phyloP scores from a whole-genome alignment of 2,329 filamentous ascomycete genomes.

The Geosmithia flava region DNA sequence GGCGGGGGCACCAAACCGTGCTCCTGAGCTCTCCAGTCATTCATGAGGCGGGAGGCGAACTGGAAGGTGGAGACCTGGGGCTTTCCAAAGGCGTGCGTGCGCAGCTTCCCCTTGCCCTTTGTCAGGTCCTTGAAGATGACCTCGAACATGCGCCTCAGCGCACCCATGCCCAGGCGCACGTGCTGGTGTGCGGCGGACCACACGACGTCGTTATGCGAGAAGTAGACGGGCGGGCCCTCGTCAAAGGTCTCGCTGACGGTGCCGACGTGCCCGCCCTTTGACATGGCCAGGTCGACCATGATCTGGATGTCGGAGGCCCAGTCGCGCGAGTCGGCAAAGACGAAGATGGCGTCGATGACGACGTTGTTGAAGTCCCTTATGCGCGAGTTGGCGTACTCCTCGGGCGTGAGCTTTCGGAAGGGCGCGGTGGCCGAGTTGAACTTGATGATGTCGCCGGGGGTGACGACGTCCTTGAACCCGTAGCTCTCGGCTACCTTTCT shows the following conservation, averaged over 20 bases:
- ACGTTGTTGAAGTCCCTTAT: conserved; percentile 44
- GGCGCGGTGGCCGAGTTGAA: conserved; percentile 77
- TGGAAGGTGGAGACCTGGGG: conserved; percentile 86
- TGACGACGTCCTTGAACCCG: conserved; percentile 86
- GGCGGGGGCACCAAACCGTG: conserved; percentile 69
- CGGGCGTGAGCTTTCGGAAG: conserved; percentile 73
- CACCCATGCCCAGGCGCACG: conserved; percentile 86
- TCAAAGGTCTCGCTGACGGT: conserved; percentile 71
- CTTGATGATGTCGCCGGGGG: conserved; percentile 92
- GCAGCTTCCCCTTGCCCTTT: conserved; percentile 55
- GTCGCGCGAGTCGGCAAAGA: conserved; percentile 87
- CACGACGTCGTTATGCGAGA: conserved; percentile 85
- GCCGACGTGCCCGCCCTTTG: conserved; percentile 68
- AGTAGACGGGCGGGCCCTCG: conserved; percentile 77
- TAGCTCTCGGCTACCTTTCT: conserved; percentile 79
- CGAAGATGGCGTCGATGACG: conserved; percentile 81
- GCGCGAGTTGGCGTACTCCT: conserved; percentile 63
- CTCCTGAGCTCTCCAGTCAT: conserved; percentile 76
- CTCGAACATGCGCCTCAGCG: conserved; percentile 76
- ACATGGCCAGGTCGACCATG: conserved; percentile 86
- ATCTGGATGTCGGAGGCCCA: conserved; percentile 97
- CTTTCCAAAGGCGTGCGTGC: conserved; percentile 85
- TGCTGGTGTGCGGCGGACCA: conserved; percentile 90
- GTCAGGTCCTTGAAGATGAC: conserved; percentile 76
- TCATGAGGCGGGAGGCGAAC: conserved; percentile 75